phyloP scores from a whole-genome alignment of 169 alveolate species.

The Cryptosporidium xiaoi region DNA sequence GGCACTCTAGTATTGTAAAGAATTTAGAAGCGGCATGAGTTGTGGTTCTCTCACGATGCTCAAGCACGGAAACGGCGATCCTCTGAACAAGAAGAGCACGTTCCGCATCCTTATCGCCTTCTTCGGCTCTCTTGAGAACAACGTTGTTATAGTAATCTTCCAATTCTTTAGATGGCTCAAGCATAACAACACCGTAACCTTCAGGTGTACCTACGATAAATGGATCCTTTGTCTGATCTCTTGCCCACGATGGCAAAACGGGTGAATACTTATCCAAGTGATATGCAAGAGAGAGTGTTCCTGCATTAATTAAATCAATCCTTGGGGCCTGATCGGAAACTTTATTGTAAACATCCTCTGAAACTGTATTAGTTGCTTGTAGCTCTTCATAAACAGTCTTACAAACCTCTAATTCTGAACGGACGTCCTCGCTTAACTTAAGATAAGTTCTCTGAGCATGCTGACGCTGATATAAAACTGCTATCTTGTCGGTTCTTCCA shows the following conservation, averaged over 20 bases:
- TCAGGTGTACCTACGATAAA: slow-evolving; percentile 26
- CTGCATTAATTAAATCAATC: slow-evolving; percentile 11
- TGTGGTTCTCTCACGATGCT: slow-evolving; percentile 44
- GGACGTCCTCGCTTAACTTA: background rate
- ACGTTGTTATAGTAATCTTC: slow-evolving; percentile 15
- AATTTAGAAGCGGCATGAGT: slow-evolving; percentile 24
- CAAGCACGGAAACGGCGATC: slow-evolving; percentile 33
- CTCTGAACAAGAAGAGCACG: slow-evolving; percentile 44
- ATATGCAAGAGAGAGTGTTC: slow-evolving; percentile 13
- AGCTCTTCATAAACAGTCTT: background rate
- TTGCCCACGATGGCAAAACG: slow-evolving; percentile 36
- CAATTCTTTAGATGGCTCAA: background rate
- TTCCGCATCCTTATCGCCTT: slow-evolving; percentile 63
- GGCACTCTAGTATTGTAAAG: slow-evolving; percentile 11
- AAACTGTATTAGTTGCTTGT: background rate
- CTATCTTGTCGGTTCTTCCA: slow-evolving; percentile 32
- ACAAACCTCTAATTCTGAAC: background rate
- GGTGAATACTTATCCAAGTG: slow-evolving; percentile 61
- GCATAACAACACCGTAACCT: slow-evolving; percentile 50
- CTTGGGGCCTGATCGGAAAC: slow-evolving; percentile 6
- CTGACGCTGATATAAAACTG: slow-evolving; percentile 29
- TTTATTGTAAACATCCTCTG: background rate
- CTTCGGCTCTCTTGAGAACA: slow-evolving; percentile 48
- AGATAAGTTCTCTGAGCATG: slow-evolving; percentile 12
- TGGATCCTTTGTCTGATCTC: slow-evolving; percentile 64